Percentiles rank a stretch among this genome's conserved stretches.
phyloP scores from a whole-genome alignment of 1,284 basidiomycete species.

The Papiliotrema terrestris region DNA sequence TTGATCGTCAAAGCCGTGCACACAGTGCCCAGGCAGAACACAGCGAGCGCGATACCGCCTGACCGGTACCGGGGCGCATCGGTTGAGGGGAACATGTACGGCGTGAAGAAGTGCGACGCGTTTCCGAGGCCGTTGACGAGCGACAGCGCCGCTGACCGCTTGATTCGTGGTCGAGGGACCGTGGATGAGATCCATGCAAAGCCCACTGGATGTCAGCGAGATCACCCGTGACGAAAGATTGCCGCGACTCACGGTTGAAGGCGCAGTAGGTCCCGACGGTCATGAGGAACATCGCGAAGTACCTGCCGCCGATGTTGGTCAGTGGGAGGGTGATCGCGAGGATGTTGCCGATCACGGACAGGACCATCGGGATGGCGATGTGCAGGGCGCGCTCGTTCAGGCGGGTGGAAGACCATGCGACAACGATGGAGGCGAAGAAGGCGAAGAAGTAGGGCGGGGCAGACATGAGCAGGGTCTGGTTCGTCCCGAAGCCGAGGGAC shows the following conservation, averaged over 20 bases:
- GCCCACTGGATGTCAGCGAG: too few species aligned
- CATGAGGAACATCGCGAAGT: conserved; percentile 19
- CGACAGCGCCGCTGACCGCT: too few species aligned
- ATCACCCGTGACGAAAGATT: too few species aligned
- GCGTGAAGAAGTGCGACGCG: too few species aligned
- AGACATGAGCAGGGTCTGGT: conserved; percentile 15
- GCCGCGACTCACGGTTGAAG: background rate
- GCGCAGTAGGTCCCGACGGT: conserved; percentile 3
- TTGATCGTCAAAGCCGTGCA: background rate
- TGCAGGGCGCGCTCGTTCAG: conserved; percentile 25
- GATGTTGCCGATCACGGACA: conserved; percentile 65
- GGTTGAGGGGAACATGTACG: background rate
- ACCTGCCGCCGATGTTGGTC: conserved; percentile 21
- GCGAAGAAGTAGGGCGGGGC: conserved; percentile 1
- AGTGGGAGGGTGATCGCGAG: conserved; percentile 54
- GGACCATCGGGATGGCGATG: conserved; percentile 12
- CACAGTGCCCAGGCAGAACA: background rate
- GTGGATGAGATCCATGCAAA: too few species aligned
- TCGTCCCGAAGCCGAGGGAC: conserved; percentile 28
- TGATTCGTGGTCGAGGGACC: too few species aligned
- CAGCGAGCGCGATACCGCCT: background rate
- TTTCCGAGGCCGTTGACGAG: too few species aligned
- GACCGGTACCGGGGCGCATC: background rate
- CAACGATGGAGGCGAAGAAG: conserved; percentile 48
- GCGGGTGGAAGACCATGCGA: conserved; percentile 53